Evolutionary conservation across 1,139 yeast species (phyloP).

Genomic region (Candida frijolesensis): DNA sequence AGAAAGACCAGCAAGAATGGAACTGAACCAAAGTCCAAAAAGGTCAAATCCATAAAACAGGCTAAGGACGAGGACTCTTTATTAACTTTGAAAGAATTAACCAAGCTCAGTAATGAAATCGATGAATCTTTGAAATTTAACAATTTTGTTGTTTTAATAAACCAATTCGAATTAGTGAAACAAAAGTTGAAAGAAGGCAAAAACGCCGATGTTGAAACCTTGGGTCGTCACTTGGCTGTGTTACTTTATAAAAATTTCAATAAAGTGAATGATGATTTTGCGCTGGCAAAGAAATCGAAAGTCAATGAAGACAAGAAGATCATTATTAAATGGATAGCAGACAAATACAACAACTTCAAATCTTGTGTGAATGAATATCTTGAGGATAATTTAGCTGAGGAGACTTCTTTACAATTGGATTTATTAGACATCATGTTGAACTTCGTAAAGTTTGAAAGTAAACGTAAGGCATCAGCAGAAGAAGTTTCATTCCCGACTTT

Average conservation of each 20-base stretch:
- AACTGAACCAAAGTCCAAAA: conserved; percentile 11
- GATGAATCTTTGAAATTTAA: conserved; percentile 44
- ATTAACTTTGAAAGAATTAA: conserved; percentile 31
- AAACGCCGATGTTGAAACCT: conserved; percentile 29
- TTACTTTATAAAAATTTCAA: conserved; percentile 61
- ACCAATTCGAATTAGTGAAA: conserved; percentile 34
- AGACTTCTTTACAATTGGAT: conserved; percentile 58
- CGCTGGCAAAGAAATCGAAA: conserved; percentile 31
- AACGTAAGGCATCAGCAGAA: conserved; percentile 47
- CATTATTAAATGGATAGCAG: conserved; percentile 64
- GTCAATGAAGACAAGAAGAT: conserved; percentile 53
- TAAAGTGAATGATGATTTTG: conserved; percentile 47
- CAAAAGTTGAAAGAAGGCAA: conserved; percentile 20
- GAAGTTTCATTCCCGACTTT: conserved; percentile 64
- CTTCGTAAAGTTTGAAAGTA: conserved; percentile 61
- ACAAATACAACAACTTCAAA: conserved; percentile 61
- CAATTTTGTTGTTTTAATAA: conserved; percentile 48
- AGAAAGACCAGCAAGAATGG: conserved; percentile 19
- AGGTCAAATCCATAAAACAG: conserved; percentile 6
- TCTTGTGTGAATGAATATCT: conserved; percentile 44
- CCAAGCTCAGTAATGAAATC: conserved; percentile 34
- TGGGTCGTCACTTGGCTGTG: conserved; percentile 53
- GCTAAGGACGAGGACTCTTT: conserved; percentile 7
- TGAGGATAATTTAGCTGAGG: conserved; percentile 29
- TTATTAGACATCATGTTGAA: conserved; percentile 65